Conservation (phyloP, 805 yeast species). For the Candida oleophila region DNA sequence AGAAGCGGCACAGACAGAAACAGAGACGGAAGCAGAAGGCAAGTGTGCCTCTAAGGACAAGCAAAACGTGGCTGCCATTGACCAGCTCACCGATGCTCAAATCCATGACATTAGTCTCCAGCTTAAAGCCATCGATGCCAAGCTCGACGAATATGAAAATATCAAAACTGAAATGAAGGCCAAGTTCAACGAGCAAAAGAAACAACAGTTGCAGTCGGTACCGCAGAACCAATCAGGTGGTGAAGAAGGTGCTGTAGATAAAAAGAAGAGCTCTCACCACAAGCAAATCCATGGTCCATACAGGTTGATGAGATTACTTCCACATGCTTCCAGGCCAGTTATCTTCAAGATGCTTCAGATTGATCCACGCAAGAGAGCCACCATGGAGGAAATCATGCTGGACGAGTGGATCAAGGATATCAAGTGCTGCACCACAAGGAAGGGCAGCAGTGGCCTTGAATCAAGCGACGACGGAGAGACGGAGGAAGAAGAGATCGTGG, state of each 20-base stretch:
- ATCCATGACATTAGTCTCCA: slow-evolving; percentile 30
- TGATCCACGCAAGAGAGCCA: slow-evolving; percentile 62
- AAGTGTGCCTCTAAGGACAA: background rate
- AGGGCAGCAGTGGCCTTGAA: slow-evolving; percentile 15
- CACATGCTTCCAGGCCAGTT: slow-evolving; percentile 81
- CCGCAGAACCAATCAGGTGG: slow-evolving; percentile 8
- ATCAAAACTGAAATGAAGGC: slow-evolving; percentile 35
- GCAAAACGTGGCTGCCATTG: background rate
- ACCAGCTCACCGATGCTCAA: slow-evolving; percentile 28
- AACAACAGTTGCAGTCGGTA: slow-evolving; percentile 8
- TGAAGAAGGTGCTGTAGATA: slow-evolving; percentile 14
- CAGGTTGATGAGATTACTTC: slow-evolving; percentile 73
- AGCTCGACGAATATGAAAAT: slow-evolving; percentile 36
- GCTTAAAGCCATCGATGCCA: slow-evolving; percentile 35
- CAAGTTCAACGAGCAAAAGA: slow-evolving; percentile 22
- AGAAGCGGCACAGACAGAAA: background rate
- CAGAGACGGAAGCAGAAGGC: slow-evolving; percentile 1
- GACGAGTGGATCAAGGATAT: slow-evolving; percentile 75
- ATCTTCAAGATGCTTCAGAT: slow-evolving; percentile 63
- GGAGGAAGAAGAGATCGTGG: slow-evolving; percentile 35
- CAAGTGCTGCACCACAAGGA: slow-evolving; percentile 53
- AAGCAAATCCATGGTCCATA: slow-evolving; percentile 80
- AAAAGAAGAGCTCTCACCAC: slow-evolving; percentile 37
- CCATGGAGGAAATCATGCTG: slow-evolving; percentile 59
- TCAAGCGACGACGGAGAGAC: slow-evolving; percentile 24